These are phyloP conservation scores for Choricystis sp. DNA, from an alignment of 139 green algal genomes.

Conservation along the genomic window DNA sequence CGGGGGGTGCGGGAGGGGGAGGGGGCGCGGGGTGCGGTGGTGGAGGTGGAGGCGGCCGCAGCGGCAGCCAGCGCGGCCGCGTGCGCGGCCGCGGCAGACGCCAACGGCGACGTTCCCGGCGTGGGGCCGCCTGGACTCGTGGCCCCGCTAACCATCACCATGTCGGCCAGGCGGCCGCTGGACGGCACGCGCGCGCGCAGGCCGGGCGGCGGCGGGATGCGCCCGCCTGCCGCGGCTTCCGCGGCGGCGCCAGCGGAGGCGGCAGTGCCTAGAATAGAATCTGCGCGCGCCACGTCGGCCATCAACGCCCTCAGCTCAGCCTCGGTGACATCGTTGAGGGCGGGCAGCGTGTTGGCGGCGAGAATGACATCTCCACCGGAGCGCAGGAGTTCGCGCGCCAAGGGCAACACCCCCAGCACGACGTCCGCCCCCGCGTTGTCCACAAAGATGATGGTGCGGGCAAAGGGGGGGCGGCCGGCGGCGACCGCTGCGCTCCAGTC, in stretches of 20 bases:
- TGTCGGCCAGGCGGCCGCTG: conserved; percentile 10
- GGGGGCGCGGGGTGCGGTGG: too few species aligned
- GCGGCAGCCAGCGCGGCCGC: neutral
- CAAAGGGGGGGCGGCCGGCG: conserved; percentile 20
- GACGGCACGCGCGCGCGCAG: conserved; percentile 16
- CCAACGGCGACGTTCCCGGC: neutral
- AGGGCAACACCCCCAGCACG: conserved; percentile 89
- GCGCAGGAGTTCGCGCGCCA: conserved; percentile 80
- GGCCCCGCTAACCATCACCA: neutral
- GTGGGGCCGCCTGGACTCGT: too few species aligned
- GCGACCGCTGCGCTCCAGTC: conserved; percentile 1
- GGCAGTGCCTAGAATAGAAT: conserved; percentile 36
- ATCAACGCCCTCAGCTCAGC: conserved; percentile 56
- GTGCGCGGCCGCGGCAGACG: neutral
- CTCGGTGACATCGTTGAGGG: conserved; percentile 96
- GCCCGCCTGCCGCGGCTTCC: conserved; percentile 11
- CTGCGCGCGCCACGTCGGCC: conserved; percentile 26
- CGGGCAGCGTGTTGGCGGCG: conserved; percentile 78
- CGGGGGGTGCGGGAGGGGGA: neutral
- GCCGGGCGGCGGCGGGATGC: conserved; percentile 28
- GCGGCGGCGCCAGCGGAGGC: conserved; percentile 28
- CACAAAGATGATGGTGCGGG: conserved; percentile 82
- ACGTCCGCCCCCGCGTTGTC: conserved; percentile 94
- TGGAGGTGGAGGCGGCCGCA: neutral
- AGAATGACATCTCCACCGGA: conserved; percentile 78